A percentile compares a stretch with the other conserved stretches of the same genome.
phyloP scores from a whole-genome alignment of 495 filamentous ascomycete species.

The Pyrenula aspistea region DNA sequence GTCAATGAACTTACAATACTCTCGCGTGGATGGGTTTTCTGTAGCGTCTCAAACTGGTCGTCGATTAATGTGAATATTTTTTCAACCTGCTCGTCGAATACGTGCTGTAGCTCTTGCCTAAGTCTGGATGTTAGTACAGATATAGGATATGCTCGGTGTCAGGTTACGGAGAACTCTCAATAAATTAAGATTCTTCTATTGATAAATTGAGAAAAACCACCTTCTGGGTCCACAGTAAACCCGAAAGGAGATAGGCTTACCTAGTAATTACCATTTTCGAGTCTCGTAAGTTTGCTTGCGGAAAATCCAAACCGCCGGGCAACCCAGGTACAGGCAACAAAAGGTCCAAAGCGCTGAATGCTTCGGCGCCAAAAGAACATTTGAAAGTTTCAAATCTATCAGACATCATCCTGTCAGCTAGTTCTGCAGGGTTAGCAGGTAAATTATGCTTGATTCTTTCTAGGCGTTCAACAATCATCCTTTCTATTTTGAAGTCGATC shows the following conservation, averaged over 20 bases:
- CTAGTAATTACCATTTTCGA: slow-evolving; percentile 22
- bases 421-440: slow-evolving; percentile 5
- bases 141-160: slow-evolving; percentile 1
- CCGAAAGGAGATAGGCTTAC: slow-evolving; percentile 7
- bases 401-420: slow-evolving; percentile 23
- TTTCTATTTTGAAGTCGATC: slow-evolving; percentile 21
- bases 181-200: neutral
- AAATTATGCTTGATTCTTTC: slow-evolving; percentile 13
- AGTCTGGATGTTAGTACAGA: slow-evolving; percentile 1
- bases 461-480: slow-evolving; percentile 13
- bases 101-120: slow-evolving; percentile 32
- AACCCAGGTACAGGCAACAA: slow-evolving; percentile 20
- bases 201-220: neutral
- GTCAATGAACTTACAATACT: slow-evolving; percentile 28
- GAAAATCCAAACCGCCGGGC: slow-evolving; percentile 8
- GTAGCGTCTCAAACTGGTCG: slow-evolving; percentile 39
- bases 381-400: slow-evolving; percentile 26
- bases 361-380: slow-evolving; percentile 24
- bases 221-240: neutral
- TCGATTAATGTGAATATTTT: slow-evolving; percentile 40
- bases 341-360: slow-evolving; percentile 13
- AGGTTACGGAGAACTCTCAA: slow-evolving; percentile 4
- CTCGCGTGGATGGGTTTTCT: slow-evolving; percentile 26
- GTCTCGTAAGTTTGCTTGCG: slow-evolving; percentile 17
- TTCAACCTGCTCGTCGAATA: slow-evolving; percentile 45